Evolutionary conservation across 768 basidiomycete species (phyloP).

Genomic region (Butyriboletus loyo): DNA sequence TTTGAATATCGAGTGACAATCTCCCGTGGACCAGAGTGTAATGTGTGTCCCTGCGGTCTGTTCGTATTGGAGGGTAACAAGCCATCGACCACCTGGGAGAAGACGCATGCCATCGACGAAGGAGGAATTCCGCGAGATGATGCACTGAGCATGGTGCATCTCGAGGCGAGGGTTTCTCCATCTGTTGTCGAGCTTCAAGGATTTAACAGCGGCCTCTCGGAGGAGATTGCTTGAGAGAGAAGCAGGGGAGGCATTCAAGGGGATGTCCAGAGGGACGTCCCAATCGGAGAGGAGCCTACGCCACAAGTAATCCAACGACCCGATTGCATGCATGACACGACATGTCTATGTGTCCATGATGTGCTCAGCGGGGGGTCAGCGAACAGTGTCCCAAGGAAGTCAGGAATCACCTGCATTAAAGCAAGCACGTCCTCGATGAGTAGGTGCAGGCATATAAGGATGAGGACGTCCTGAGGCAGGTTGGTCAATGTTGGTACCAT

Average conservation of each 20-base stretch:
- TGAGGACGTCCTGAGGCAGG: slow-evolving; percentile 45
- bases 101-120: slow-evolving; percentile 46
- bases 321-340: slow-evolving; percentile 56
- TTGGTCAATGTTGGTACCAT: slow-evolving; percentile 24
- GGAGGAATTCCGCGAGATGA: slow-evolving; percentile 34
- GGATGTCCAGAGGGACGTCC: slow-evolving; percentile 42
- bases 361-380: slow-evolving; percentile 15
- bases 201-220: slow-evolving; percentile 39
- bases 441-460: slow-evolving; percentile 35
- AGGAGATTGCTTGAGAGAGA: slow-evolving; percentile 40
- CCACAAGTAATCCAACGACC: slow-evolving; percentile 53
- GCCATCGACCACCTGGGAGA: slow-evolving; percentile 47
- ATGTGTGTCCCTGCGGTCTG: slow-evolving; percentile 36
- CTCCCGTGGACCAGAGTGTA: slow-evolving; percentile 43
- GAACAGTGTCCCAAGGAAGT: not conserved
- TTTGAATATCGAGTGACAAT: slow-evolving; percentile 28
- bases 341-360: slow-evolving; percentile 47
- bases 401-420: slow-evolving; percentile 44
- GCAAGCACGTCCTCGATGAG: slow-evolving; percentile 42
- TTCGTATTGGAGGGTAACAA: slow-evolving; percentile 42
- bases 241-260: slow-evolving; percentile 29
- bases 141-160: slow-evolving; percentile 36
- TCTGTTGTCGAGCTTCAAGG: slow-evolving; percentile 49
- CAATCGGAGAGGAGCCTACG: slow-evolving; percentile 36
- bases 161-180: slow-evolving; percentile 41